Percentiles rank a stretch among this genome's conserved stretches.
Evolutionary conservation across 129 eudicot species (phyloP).

Genomic region (Dittrichia graveolens): DNA sequence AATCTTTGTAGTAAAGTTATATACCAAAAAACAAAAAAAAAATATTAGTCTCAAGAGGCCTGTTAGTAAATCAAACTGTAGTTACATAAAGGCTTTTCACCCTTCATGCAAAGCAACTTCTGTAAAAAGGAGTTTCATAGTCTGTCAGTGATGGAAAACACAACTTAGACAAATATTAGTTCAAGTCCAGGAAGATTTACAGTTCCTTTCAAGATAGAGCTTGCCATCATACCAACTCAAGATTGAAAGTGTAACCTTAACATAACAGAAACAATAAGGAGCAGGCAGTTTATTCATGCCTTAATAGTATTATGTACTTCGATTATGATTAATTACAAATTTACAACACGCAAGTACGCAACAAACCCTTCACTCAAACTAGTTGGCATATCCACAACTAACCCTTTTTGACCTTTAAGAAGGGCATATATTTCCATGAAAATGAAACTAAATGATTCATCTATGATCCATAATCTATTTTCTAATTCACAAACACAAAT

Average conservation of each 20-base stretch:
- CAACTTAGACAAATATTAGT: too few relatives aligned
- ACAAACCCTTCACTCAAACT: too few relatives aligned
- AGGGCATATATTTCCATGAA: too few relatives aligned
- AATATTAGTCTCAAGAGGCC: neutral
- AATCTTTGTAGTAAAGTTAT: too few relatives aligned
- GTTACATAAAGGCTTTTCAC: slow-evolving; percentile 4
- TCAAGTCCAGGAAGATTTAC: too few relatives aligned
- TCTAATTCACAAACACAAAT: too few relatives aligned
- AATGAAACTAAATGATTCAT: too few relatives aligned
- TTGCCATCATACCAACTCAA: neutral
- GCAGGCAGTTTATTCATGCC: neutral
- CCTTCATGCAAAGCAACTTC: neutral
- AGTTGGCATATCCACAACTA: too few relatives aligned
- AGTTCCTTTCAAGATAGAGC: neutral
- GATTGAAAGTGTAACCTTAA: neutral
- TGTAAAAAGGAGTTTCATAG: neutral
- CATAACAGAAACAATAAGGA: neutral
- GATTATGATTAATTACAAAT: neutral
- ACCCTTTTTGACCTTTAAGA: too few relatives aligned
- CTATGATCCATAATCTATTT: too few relatives aligned
- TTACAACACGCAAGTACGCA: too few relatives aligned
- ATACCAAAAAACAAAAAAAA: neutral
- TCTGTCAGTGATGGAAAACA: neutral
- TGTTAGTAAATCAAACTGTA: neutral
- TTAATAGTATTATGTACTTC: neutral